Evolutionary conservation across 2,329 filamentous ascomycete genomes (phyloP).

Genomic region (Coccinonectria pachysandricola): DNA sequence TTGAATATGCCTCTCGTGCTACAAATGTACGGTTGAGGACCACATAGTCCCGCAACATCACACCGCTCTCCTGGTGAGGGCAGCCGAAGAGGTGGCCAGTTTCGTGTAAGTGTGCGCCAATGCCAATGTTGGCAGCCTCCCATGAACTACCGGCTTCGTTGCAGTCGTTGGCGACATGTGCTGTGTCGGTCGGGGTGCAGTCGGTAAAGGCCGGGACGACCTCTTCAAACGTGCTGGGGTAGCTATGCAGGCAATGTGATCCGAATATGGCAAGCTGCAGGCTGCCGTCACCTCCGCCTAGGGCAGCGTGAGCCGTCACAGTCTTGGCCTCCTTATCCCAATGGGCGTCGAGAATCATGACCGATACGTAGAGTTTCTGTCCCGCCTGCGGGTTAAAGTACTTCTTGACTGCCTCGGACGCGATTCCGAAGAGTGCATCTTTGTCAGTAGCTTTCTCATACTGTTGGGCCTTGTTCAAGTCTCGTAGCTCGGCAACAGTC

Average conservation of each 20-base stretch:
- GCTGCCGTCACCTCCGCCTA: slow-evolving; percentile 65
- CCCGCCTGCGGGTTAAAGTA: slow-evolving; percentile 66
- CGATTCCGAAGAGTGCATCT: slow-evolving; percentile 66
- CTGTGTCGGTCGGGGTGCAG: slow-evolving; percentile 78
- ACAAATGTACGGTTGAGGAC: slow-evolving; percentile 76
- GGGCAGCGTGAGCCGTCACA: slow-evolving; percentile 70
- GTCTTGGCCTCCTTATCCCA: slow-evolving; percentile 67
- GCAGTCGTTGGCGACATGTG: slow-evolving; percentile 72
- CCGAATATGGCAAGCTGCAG: slow-evolving; percentile 83
- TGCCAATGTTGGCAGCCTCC: slow-evolving; percentile 91
- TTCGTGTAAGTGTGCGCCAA: slow-evolving; percentile 87
- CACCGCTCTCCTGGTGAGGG: slow-evolving; percentile 78
- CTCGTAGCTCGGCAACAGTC: slow-evolving; percentile 73
- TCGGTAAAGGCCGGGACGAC: slow-evolving; percentile 82
- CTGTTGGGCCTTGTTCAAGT: slow-evolving; percentile 70
- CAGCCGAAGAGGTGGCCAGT: slow-evolving; percentile 84
- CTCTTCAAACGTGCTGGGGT: slow-evolving; percentile 81
- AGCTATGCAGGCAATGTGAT: slow-evolving; percentile 84
- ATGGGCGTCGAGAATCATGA: slow-evolving; percentile 75
- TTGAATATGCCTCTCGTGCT: slow-evolving; percentile 73
- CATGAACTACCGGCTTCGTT: slow-evolving; percentile 82
- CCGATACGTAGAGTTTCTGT: slow-evolving; percentile 82
- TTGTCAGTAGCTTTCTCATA: slow-evolving; percentile 58
- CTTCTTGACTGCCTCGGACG: slow-evolving; percentile 63
- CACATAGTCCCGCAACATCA: slow-evolving; percentile 87